A percentile compares a stretch with the other conserved stretches of the same genome.
These are phyloP conservation scores for Pyricularia pennisetigena DNA, from an alignment of 2,329 filamentous ascomycete genomes.

Conservation along the genomic window DNA sequence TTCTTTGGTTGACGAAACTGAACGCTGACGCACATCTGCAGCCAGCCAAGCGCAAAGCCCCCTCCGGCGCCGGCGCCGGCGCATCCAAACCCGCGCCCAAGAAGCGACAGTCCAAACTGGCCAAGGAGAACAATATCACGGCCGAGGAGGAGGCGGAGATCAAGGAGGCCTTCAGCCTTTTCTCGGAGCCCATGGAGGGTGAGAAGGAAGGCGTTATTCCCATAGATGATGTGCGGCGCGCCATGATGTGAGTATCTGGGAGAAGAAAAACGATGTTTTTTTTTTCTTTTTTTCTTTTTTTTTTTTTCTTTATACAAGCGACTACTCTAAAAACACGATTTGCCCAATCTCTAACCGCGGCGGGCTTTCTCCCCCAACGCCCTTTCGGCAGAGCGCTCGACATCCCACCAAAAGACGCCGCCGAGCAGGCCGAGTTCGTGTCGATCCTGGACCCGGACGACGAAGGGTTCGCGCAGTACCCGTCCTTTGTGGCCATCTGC, in stretches of 20 bases:
- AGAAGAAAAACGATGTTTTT: too few species aligned
- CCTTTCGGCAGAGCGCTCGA: constrained; percentile 60
- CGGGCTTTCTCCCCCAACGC: neutral
- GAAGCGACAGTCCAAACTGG: constrained; percentile 72
- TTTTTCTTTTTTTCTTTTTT: too few species aligned
- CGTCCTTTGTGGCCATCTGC: constrained; percentile 77
- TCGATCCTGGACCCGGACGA: constrained; percentile 74
- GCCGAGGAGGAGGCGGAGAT: constrained; percentile 84
- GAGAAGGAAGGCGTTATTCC: constrained; percentile 65
- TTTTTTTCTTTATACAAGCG: too few species aligned
- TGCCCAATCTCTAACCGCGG: neutral
- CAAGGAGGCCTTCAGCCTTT: constrained; percentile 78
- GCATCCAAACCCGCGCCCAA: constrained; percentile 17
- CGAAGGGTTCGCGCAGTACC: constrained; percentile 69
- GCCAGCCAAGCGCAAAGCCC: constrained; percentile 44
- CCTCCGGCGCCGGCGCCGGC: constrained; percentile 12
- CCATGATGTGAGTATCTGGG: constrained; percentile 51
- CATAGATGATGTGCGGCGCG: constrained; percentile 58
- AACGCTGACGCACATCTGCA: constrained; percentile 14
- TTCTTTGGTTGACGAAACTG: neutral
- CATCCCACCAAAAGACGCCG: constrained; percentile 50
- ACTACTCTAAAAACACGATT: too few species aligned
- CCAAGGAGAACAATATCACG: constrained; percentile 81
- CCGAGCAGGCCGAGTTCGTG: constrained; percentile 68
- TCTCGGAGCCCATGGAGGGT: constrained; percentile 59